Evolutionary conservation across 495 filamentous ascomycete genomes (phyloP).

Genomic region (Hypomontagnella submonticulosa): DNA sequence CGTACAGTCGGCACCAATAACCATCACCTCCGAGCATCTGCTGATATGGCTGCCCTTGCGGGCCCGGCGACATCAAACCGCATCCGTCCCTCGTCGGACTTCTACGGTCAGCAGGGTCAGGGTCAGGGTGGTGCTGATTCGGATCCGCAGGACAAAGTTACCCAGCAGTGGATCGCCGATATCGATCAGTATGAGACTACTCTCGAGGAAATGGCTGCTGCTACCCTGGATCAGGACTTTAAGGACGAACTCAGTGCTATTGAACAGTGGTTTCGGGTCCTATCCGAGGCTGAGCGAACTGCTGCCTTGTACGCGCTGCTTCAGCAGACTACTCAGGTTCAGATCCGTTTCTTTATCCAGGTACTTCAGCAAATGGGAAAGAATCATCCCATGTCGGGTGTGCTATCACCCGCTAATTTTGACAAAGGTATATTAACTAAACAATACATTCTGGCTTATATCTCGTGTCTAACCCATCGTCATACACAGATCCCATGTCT

Average conservation of each 20-base stretch:
- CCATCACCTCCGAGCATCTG: conserved; percentile 92
- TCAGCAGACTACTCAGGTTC: conserved; percentile 98
- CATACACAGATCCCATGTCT: conserved; percentile 86
- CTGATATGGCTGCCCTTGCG: conserved; percentile 92
- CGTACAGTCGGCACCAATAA: conserved; percentile 76
- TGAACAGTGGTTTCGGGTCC: conserved; percentile 98
- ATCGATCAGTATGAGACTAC: conserved; percentile 99
- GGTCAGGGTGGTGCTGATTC: conserved; percentile 68
- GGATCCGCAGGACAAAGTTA: conserved; percentile 90
- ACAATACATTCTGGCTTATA: conserved; percentile 1
- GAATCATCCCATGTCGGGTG: conserved; percentile 95
- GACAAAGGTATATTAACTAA: conserved; percentile 78
- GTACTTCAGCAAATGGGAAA: conserved; percentile 99
- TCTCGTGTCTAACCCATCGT: conserved; percentile 20
- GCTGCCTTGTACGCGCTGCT: conserved; percentile 94
- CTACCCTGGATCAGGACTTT: conserved; percentile 97
- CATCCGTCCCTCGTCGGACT: conserved; percentile 95
- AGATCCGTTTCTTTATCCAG: conserved; percentile 99
- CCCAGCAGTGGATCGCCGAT: conserved; percentile 98
- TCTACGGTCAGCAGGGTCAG: conserved; percentile 81
- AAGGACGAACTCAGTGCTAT: conserved; percentile 99
- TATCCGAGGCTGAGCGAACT: conserved; percentile 95
- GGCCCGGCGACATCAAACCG: conserved; percentile 78
- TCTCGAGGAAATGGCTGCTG: conserved; percentile 97
- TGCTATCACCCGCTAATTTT: conserved; percentile 95